Base-by-base conservation (phyloP, 345 rosid genomes). In the Fremontodendron californicum region DNA sequence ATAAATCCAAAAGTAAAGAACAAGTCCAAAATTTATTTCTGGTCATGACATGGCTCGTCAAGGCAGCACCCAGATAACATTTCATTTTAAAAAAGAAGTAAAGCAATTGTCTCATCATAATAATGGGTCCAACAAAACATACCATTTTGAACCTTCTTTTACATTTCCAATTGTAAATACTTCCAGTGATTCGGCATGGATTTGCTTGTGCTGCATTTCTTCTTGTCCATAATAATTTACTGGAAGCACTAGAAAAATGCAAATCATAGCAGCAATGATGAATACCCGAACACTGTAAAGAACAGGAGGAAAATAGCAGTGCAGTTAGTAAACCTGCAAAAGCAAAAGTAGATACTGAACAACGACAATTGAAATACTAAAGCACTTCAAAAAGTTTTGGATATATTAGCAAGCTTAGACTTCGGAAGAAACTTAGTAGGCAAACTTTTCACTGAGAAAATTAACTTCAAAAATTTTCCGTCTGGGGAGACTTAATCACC, bases 111-210 rank as follows among this genome's bases (percentile, higher is more conserved):
- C 15, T 62, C 39, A 61, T 33, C 31, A 46, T 15, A 40, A 42
- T 67, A 48, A 73, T 12, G 31, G 49, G 23, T 75, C 45, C 29
- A 18, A 64, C 65, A 78, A 76, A 54, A 78, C 85, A 49, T 89
- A 93, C 98, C 98, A 96, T 86, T 77, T 81, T 43, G 98, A 96
- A 81, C 94, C 90, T 87, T 77, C 87, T 75, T 85, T 74, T 63
- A 96, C 90, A 80, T 93, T 93, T 78, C 72, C 94, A 81, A 96
- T 93, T 25, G 98, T 82, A 81, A 93, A 96, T 31, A 88, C 87
- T 13, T 80, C 89, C 66, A 92, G 75, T 7, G 90, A 84, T 80
- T 90, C 96, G 35, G 86, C 66, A 74, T 88, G 85, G 11, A 89
- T 83, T 71, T 77, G 68, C 83, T 85, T 86, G 85, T 92, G 98